phyloP scores from a whole-genome alignment of 2,329 filamentous ascomycete genomes.

The Fusarium sp. region DNA sequence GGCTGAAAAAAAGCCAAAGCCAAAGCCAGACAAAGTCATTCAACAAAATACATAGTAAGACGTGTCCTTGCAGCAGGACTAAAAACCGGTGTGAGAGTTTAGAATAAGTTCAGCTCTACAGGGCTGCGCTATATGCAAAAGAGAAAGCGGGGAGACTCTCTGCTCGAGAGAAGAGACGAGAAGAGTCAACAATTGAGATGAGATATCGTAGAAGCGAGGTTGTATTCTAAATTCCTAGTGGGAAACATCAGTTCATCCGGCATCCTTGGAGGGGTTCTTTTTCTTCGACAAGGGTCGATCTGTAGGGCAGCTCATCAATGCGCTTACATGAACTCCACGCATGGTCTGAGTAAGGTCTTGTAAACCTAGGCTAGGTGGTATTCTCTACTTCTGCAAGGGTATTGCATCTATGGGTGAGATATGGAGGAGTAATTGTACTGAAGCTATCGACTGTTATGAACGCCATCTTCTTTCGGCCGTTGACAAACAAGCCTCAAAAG shows the following conservation, averaged over 20 bases:
- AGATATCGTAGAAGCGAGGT: conserved; percentile 12
- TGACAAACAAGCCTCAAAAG: conserved; percentile 11
- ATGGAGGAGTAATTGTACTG: neutral
- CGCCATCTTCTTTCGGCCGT: conserved; percentile 1
- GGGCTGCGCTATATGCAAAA: conserved; percentile 12
- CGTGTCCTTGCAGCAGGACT: conserved; percentile 27
- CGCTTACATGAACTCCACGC: conserved; percentile 45
- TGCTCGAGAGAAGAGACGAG: conserved; percentile 23
- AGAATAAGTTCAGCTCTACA: conserved; percentile 36
- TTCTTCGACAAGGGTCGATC: conserved; percentile 5
- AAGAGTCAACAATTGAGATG: conserved; percentile 5
- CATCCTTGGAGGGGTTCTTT: conserved; percentile 2
- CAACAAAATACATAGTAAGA: neutral
- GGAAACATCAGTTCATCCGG: conserved; percentile 40
- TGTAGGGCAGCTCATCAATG: conserved; percentile 10
- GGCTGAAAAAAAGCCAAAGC: conserved; percentile 9
- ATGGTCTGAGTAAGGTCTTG: conserved; percentile 42
- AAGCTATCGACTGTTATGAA: neutral
- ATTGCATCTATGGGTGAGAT: neutral
- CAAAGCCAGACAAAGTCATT: conserved; percentile 1
- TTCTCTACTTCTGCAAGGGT: conserved; percentile 24
- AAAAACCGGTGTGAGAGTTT: conserved; percentile 22
- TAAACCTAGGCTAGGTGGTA: conserved; percentile 8
- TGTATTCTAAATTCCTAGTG: conserved; percentile 8
- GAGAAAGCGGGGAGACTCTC: conserved; percentile 14